Conservation (phyloP, 805 yeast species). For the Candida adriatica region DNA sequence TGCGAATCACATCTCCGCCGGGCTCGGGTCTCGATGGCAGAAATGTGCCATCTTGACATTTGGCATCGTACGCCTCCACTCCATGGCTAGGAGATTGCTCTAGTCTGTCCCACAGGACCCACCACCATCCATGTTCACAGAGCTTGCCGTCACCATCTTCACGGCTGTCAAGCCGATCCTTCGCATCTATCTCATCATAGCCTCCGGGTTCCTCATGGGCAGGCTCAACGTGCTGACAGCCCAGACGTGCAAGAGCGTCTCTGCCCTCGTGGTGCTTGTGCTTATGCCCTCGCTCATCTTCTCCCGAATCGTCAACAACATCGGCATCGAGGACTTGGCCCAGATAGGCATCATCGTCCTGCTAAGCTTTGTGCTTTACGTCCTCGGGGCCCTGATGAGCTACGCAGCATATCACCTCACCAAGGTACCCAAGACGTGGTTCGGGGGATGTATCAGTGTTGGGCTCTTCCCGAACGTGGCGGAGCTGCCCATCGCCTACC, state of each 20-base stretch:
- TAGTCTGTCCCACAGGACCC: too few relatives aligned
- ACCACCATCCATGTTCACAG: not conserved
- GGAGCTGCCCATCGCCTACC: conserved; percentile 76
- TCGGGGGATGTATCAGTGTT: conserved; percentile 63
- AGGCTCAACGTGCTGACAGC: conserved; percentile 51
- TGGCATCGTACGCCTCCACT: too few relatives aligned
- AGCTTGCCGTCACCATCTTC: conserved; percentile 30
- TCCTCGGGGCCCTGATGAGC: conserved; percentile 28
- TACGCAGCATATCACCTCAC: conserved; percentile 7
- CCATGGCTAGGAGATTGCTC: too few relatives aligned
- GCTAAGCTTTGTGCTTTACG: conserved; percentile 30
- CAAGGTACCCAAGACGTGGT: conserved; percentile 52
- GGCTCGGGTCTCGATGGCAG: too few relatives aligned
- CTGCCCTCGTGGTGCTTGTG: conserved; percentile 55
- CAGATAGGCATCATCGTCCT: conserved; percentile 56
- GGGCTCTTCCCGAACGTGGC: conserved; percentile 71
- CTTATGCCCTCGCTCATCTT: conserved; percentile 64
- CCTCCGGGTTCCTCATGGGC: conserved; percentile 58
- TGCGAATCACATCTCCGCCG: too few relatives aligned
- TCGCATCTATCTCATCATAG: conserved; percentile 66
- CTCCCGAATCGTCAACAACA: conserved; percentile 52
- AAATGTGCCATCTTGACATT: too few relatives aligned
- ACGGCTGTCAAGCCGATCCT: conserved; percentile 71
- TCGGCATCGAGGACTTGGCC: conserved; percentile 59
- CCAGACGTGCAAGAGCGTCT: conserved; percentile 53